Evolutionary conservation across 768 basidiomycete genomes (phyloP).

Genomic region (Asterophora parasitica): DNA sequence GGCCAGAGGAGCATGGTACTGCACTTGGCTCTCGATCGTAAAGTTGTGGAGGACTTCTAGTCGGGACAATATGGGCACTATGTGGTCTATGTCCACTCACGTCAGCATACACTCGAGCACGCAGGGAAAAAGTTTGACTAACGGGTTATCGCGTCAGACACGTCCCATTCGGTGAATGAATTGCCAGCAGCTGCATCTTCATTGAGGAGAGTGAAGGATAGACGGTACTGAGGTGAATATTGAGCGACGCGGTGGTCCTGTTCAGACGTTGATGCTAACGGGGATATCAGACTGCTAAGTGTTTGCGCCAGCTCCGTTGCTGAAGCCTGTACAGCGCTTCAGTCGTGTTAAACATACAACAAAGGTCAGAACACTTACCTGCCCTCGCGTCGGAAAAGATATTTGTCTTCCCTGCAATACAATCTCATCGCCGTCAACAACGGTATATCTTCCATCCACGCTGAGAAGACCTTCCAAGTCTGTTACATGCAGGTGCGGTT

Average conservation of each 20-base stretch:
- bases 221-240: constrained; percentile 77
- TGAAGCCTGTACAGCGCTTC: constrained; percentile 6
- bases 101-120: not conserved
- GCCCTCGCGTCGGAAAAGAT: constrained; percentile 22
- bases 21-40: constrained; percentile 91
- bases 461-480: constrained; percentile 6
- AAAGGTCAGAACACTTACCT: constrained; percentile 7
- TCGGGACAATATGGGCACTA: constrained; percentile 58
- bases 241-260: constrained; percentile 52
- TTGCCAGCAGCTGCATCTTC: constrained; percentile 75
- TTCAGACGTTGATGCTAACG: constrained; percentile 37
- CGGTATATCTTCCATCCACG: constrained; percentile 19
- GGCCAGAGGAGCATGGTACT: constrained; percentile 85
- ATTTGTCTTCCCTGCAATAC: constrained; percentile 25
- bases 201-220: constrained; percentile 91
- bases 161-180: constrained; percentile 66
- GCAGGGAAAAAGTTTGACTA: constrained; percentile 24
- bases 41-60: constrained; percentile 79
- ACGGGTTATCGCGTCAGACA: constrained; percentile 61
- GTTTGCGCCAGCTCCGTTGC: constrained; percentile 23
- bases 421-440: constrained; percentile 16
- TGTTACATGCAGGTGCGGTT: not conserved
- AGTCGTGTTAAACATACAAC: constrained; percentile 14
- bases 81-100: constrained; percentile 45
- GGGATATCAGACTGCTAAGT: constrained; percentile 34